A percentile compares a stretch with the other conserved stretches of the same genome.
Conservation (phyloP, 2,329 filamentous ascomycete genomes). For the Phyllosticta citribraziliensis region DNA sequence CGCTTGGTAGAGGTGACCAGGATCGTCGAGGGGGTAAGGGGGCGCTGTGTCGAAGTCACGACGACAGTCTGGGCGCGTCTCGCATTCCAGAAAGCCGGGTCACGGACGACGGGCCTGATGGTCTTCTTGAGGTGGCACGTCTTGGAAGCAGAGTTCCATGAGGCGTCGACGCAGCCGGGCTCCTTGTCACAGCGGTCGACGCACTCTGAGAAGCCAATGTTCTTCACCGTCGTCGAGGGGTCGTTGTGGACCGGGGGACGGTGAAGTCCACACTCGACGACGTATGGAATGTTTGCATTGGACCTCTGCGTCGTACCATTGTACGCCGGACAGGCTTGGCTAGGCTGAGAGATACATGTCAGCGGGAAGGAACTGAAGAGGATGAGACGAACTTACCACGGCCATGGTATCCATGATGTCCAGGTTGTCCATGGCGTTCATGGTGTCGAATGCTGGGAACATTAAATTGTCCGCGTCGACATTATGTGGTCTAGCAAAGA, state of each 20-base stretch:
- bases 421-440: too few relatives aligned
- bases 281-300: not conserved
- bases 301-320: not conserved
- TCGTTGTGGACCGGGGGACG: not conserved
- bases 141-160: not conserved
- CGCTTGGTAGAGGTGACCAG: not conserved
- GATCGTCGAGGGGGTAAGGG: not conserved
- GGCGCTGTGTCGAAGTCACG: not conserved
- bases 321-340: not conserved
- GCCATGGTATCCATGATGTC: too few relatives aligned
- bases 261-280: not conserved
- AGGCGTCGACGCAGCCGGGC: not conserved
- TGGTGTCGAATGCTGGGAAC: too few relatives aligned
- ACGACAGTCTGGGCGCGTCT: not conserved
- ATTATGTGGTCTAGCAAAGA: too few relatives aligned
- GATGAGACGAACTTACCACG: not conserved
- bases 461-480: too few relatives aligned
- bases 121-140: not conserved
- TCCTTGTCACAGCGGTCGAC: not conserved
- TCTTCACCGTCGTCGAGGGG: not conserved
- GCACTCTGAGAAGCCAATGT: not conserved
- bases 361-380: not conserved
- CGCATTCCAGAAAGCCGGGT: not conserved
- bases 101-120: not conserved
- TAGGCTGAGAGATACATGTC: not conserved